phyloP scores from a whole-genome alignment of 78 protist genomes.

The Dictyostelium capitatum region DNA sequence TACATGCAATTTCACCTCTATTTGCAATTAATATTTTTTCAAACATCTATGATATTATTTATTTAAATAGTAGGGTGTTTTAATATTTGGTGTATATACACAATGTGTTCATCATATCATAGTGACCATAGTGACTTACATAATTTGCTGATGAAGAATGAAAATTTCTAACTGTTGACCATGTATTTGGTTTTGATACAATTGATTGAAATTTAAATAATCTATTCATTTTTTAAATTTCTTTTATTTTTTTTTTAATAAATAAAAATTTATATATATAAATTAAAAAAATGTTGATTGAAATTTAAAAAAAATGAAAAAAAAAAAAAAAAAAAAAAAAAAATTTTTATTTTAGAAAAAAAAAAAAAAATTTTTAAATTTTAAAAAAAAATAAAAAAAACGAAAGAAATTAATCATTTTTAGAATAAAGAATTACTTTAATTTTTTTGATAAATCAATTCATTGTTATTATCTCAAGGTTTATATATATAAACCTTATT shows the following conservation, averaged over 20 bases:
- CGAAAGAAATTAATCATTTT: too few species aligned
- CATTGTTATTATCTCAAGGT: too few species aligned
- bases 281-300: constrained; percentile 10
- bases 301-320: not conserved
- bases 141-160: constrained; percentile 16
- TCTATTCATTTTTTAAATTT: constrained; percentile 31
- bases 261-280: not conserved
- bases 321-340: constrained; percentile 8
- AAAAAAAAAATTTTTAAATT: not conserved
- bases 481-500: too few species aligned
- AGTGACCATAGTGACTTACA: too few species aligned
- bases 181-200: not conserved
- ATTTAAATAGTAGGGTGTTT: too few species aligned
- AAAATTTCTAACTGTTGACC: constrained; percentile 17
- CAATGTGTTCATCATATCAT: too few species aligned
- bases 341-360: not conserved
- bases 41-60: constrained; percentile 60
- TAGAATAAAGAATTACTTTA: too few species aligned
- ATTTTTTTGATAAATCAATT: too few species aligned
- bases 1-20: constrained; percentile 99
- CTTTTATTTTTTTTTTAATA: not conserved
- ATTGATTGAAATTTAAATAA: constrained; percentile 4
- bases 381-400: not conserved
- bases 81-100: too few species aligned
- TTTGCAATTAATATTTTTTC: constrained; percentile 97